A percentile compares a stretch with the other conserved stretches of the same genome.
Conservation (phyloP, 352 stramenopile species). For the Pythium angustatum region DNA sequence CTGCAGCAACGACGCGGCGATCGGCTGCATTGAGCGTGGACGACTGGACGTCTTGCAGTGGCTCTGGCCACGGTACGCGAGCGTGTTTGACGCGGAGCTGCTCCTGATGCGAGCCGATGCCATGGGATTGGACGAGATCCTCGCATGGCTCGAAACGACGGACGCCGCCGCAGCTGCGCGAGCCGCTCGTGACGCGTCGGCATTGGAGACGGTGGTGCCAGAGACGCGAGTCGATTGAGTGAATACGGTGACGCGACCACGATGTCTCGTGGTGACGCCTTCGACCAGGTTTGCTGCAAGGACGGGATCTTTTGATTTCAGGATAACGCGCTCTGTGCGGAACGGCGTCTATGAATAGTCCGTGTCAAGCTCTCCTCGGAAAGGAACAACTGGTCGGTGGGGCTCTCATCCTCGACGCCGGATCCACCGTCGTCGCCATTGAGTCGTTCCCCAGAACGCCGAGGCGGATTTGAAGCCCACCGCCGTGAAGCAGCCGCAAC, state of each 20-base stretch:
- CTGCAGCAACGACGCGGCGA: conserved; percentile 28
- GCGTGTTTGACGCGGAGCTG: conserved; percentile 19
- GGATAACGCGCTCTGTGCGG: conserved; percentile 14
- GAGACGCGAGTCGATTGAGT: conserved; percentile 7
- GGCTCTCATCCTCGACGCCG: conserved; percentile 9
- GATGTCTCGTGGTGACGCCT: background rate
- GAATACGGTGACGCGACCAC: background rate
- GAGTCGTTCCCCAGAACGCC: background rate
- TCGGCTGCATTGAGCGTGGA: conserved; percentile 23
- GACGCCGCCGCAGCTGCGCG: background rate
- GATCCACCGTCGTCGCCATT: conserved; percentile 1
- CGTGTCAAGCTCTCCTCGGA: background rate
- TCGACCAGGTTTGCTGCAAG: background rate
- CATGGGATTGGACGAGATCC: conserved; percentile 6
- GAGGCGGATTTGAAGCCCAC: background rate
- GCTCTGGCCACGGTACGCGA: conserved; percentile 25
- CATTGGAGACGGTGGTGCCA: background rate
- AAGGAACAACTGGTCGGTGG: too few species aligned
- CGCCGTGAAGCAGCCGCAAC: too few species aligned
- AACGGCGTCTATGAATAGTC: conserved; percentile 16
- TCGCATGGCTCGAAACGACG: conserved; percentile 19
- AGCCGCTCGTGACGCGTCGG: background rate
- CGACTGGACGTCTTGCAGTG: conserved; percentile 29
- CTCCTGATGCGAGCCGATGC: conserved; percentile 17
- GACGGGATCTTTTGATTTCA: conserved; percentile 7